Conservation (phyloP, 2,329 filamentous ascomycete species). For the Diaporthe citrichinensis region DNA sequence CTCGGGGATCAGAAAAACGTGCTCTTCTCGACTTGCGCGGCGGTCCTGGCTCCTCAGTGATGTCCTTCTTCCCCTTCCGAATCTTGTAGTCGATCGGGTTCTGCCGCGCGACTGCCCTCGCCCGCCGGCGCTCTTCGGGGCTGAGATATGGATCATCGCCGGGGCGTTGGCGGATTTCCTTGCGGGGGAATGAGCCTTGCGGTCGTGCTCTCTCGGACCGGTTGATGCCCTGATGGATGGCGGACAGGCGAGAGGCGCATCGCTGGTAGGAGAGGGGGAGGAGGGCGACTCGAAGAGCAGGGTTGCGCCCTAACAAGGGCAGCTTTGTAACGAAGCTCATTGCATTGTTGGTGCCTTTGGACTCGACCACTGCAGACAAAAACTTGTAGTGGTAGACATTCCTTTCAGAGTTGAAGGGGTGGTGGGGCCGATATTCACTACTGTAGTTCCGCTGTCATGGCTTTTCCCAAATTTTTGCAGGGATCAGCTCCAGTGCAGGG, state of each 20-base stretch:
- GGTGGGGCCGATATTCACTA: background rate
- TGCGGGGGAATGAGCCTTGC: conserved; percentile 48
- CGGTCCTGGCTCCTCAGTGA: conserved; percentile 57
- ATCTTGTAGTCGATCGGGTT: conserved; percentile 49
- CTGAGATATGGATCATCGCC: conserved; percentile 38
- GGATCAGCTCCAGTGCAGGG: conserved; percentile 23
- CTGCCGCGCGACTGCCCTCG: conserved; percentile 43
- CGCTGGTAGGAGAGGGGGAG: conserved; percentile 48
- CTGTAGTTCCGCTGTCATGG: background rate
- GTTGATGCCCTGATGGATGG: conserved; percentile 77
- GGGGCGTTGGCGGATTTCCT: conserved; percentile 32
- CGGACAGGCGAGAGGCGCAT: conserved; percentile 71
- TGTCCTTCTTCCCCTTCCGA: conserved; percentile 66
- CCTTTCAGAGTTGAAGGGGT: too few relatives aligned
- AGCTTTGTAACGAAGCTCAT: conserved; percentile 40
- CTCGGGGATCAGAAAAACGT: conserved; percentile 65
- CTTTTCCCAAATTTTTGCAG: conserved; percentile 16
- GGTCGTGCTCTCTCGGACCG: conserved; percentile 52
- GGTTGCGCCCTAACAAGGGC: conserved; percentile 38
- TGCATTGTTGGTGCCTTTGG: conserved; percentile 22
- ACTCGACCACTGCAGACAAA: background rate
- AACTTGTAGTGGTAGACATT: background rate
- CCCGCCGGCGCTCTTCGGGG: conserved; percentile 47
- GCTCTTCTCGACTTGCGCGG: conserved; percentile 32
- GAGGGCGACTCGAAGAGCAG: conserved; percentile 14